Base-by-base conservation (phyloP, 2,329 filamentous ascomycete species). In the Coniochaeta sp. region DNA sequence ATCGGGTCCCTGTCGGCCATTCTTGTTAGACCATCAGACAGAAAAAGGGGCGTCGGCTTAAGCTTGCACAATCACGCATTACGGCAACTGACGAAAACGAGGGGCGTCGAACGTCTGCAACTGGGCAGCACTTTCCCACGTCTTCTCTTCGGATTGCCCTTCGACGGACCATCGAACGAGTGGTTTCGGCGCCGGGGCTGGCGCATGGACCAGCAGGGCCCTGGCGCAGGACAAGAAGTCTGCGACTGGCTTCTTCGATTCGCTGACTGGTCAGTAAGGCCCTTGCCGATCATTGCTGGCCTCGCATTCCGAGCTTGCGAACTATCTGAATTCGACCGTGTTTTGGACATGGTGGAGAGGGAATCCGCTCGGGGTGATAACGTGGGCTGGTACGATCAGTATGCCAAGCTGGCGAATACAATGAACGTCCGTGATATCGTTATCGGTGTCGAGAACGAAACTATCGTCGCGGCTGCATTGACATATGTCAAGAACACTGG, bases 341-440 rank as follows among this genome's bases (percentile, higher is more conserved):
- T 85, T 2, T 66, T 83, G 56, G 74, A 76, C 1, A 76, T 85
- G 64, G 81, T 83, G 10, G 77, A 78, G 58, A 74, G 71, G 57
- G 78, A 81, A 58, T 80, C 79, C 0, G 69, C 70, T 10, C 73
- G 73, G 55, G 78, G 80, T 61, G 73, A 76, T 36, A 75, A 77
- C 52, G 78, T 83, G 64, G 82, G 82, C 50, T 85, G 82, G 81
- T 85, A 80, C 64, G 82, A 86, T 65, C 81, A 85, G 65, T 87
- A 86, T 63, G 77, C 76, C 59, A 77, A 75, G 63, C 73, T 84
- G 10, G 76, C 76, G 52, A 75, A 79, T 63, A 77, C 78, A 8
- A 73, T 74, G 57, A 73, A 79, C 62, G 73, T 83, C 42, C 73
- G 74, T 55, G 81, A 86, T 63, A 77, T 87, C 58, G 67, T 86